Conservation (phyloP, 306 rosid species). For the peach (Prunus persica) region DNA sequence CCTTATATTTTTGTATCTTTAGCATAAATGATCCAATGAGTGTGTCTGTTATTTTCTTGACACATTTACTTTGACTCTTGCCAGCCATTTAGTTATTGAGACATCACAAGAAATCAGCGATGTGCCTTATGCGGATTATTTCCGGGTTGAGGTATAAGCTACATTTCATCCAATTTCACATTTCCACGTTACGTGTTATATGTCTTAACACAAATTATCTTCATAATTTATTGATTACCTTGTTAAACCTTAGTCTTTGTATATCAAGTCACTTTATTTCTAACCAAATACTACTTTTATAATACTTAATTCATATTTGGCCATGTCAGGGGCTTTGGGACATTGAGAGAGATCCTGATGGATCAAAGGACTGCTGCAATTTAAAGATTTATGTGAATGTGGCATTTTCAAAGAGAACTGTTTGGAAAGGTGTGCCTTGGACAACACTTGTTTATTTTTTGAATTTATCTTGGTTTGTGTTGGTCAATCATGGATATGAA, state of each 20-base stretch:
- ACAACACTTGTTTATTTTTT: not conserved
- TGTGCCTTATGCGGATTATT: slow-evolving; percentile 89
- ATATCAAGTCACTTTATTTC: not conserved
- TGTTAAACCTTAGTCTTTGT: not conserved
- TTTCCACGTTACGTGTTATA: not conserved
- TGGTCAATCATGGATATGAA: not conserved
- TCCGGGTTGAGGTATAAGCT: slow-evolving; percentile 75
- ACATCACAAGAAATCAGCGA: slow-evolving; percentile 85
- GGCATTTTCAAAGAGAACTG: slow-evolving; percentile 76
- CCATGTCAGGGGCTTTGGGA: slow-evolving; percentile 67
- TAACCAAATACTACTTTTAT: not conserved
- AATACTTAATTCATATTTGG: not conserved
- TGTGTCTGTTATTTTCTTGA: slow-evolving; percentile 14
- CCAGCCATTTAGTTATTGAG: slow-evolving; percentile 89
- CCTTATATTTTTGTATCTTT: not conserved
- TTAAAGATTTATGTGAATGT: slow-evolving; percentile 72
- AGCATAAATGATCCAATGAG: not conserved
- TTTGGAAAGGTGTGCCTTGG: slow-evolving; percentile 66
- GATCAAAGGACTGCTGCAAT: slow-evolving; percentile 55
- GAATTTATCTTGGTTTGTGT: slow-evolving; percentile 1
- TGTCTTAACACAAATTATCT: not conserved
- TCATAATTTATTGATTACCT: not conserved
- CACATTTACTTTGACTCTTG: slow-evolving; percentile 28
- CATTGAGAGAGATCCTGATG: slow-evolving; percentile 54
- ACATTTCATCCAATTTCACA: slow-evolving; percentile 10